Percentiles rank a stretch among this genome's conserved stretches.
Evolutionary conservation across 352 stramenopile species (phyloP).

Genomic region (Blastocystis sp.): DNA sequence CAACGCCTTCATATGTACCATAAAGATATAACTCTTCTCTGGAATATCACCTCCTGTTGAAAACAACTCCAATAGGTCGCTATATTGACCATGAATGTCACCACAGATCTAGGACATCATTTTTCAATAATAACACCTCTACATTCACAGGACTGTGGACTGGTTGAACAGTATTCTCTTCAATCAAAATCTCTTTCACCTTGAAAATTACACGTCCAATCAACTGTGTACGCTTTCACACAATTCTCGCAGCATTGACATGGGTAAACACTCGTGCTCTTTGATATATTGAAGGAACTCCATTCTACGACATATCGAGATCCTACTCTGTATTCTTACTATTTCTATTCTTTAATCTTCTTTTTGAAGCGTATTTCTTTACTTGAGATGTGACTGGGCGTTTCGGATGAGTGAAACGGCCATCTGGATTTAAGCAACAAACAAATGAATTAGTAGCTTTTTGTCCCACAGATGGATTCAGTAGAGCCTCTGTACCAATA

Average conservation of each 20-base stretch:
- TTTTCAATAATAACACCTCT: background rate
- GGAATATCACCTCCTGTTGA: slow-evolving; percentile 73
- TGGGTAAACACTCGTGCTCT: slow-evolving; percentile 27
- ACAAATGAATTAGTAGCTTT: background rate
- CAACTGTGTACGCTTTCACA: slow-evolving; percentile 18
- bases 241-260: slow-evolving; percentile 48
- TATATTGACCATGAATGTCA: slow-evolving; percentile 78
- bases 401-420: too few species aligned
- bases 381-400: too few species aligned
- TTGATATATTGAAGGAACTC: slow-evolving; percentile 55
- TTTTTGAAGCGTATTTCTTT: too few species aligned
- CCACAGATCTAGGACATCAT: slow-evolving; percentile 70
- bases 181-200: slow-evolving; percentile 64
- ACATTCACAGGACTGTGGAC: slow-evolving; percentile 84
- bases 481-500: background rate
- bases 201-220: slow-evolving; percentile 67
- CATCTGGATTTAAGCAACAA: background rate
- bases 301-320: background rate
- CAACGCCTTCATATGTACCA: slow-evolving; percentile 67
- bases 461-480: slow-evolving; percentile 38
- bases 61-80: slow-evolving; percentile 76
- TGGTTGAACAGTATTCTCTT: slow-evolving; percentile 75
- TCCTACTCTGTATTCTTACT: too few species aligned
- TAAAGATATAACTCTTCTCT: slow-evolving; percentile 76
- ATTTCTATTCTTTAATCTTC: too few species aligned